A percentile compares a stretch with the other conserved stretches of the same genome.
phyloP scores from a whole-genome alignment of 352 stramenopile genomes.

The Globisporangium apiculatum region DNA sequence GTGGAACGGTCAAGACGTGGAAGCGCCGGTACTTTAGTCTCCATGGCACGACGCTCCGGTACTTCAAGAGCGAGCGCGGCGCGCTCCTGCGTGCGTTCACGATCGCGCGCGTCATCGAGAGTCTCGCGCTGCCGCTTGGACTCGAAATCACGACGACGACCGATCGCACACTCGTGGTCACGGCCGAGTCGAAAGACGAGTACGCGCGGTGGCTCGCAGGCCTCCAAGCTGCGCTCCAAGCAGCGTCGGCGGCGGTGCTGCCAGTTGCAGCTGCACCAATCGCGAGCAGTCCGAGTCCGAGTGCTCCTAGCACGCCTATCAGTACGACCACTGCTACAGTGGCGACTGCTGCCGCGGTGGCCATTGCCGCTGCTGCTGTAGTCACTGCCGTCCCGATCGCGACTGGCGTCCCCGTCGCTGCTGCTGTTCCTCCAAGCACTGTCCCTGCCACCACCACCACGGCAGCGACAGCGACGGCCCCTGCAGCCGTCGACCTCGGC shows the following conservation, averaged over 20 bases:
- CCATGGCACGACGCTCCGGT: conserved; percentile 58
- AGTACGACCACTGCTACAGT: neutral
- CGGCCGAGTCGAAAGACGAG: conserved; percentile 56
- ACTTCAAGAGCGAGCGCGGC: conserved; percentile 66
- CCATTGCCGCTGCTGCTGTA: neutral
- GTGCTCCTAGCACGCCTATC: neutral
- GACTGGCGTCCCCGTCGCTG: neutral
- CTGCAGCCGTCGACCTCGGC: neutral
- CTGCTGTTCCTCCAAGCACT: too few species aligned
- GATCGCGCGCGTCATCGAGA: conserved; percentile 28
- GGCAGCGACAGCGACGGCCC: neutral
- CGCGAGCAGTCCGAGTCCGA: conserved; percentile 10
- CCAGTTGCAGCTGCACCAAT: conserved; percentile 4
- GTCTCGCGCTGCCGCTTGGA: conserved; percentile 27
- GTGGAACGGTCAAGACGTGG: conserved; percentile 57
- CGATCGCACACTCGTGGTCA: conserved; percentile 46
- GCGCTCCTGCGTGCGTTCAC: conserved; percentile 40
- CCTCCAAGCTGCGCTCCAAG: conserved; percentile 20
- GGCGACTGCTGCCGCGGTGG: neutral
- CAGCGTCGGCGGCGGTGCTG: neutral
- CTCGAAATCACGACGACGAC: conserved; percentile 35
- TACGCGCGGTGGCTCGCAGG: conserved; percentile 47
- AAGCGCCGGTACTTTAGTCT: conserved; percentile 74
- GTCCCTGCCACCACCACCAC: neutral
- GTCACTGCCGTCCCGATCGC: neutral